Evolutionary conservation across 495 filamentous ascomycete species (phyloP).

Genomic region (Hyaloscypha bicolor): DNA sequence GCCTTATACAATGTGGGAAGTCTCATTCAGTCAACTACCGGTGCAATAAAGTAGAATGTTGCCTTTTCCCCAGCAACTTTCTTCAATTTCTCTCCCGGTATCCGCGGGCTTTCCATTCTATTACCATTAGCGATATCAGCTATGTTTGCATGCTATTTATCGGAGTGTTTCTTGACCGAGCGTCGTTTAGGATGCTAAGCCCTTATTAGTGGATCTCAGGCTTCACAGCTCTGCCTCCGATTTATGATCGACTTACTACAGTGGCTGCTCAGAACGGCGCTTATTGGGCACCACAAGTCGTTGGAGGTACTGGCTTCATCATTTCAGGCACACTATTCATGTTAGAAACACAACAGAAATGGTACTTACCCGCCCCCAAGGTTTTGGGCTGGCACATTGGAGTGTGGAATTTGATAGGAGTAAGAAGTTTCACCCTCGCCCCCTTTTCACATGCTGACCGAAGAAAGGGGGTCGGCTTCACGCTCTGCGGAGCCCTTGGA

Average conservation of each 20-base stretch:
- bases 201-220: slow-evolving; percentile 58
- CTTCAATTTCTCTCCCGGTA: background rate
- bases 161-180: background rate
- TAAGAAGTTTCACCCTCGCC: background rate
- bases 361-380: slow-evolving; percentile 61
- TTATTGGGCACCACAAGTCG: slow-evolving; percentile 65
- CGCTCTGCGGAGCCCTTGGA: slow-evolving; percentile 66
- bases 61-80: background rate
- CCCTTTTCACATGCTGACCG: background rate
- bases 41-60: background rate
- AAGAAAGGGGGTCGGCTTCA: slow-evolving; percentile 61
- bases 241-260: slow-evolving; percentile 44
- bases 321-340: slow-evolving; percentile 63
- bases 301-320: slow-evolving; percentile 67
- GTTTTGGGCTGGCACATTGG: slow-evolving; percentile 59
- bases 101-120: background rate
- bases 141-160: too few species aligned
- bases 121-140: background rate
- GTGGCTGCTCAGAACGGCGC: slow-evolving; percentile 47
- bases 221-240: slow-evolving; percentile 64
- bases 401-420: slow-evolving; percentile 47
- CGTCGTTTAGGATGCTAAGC: slow-evolving; percentile 12
- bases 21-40: background rate
- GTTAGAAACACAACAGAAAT: slow-evolving; percentile 68
- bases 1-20: background rate